Conservation (phyloP, 352 stramenopile species). For the Phytopythium montanum region DNA sequence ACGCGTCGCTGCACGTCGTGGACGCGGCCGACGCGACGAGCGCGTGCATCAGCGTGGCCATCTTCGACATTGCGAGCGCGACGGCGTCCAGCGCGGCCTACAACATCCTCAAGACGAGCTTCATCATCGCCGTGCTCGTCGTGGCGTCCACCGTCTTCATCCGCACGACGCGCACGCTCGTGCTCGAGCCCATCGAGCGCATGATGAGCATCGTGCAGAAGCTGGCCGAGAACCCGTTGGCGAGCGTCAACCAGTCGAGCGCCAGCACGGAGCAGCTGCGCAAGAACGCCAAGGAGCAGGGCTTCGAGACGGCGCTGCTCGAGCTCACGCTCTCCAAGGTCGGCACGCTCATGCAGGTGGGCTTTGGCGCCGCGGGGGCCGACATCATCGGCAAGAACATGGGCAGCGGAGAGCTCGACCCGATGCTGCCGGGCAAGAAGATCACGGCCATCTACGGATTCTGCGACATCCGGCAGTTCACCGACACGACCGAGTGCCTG, state of each 20-base stretch:
- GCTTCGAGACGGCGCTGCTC: slow-evolving; percentile 71
- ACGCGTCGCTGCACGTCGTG: slow-evolving; percentile 47
- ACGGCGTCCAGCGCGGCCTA: slow-evolving; percentile 52
- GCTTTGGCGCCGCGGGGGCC: slow-evolving; percentile 73
- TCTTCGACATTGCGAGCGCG: slow-evolving; percentile 78
- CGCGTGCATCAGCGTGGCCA: slow-evolving; percentile 66
- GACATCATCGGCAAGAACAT: slow-evolving; percentile 89
- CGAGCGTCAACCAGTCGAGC: slow-evolving; percentile 69
- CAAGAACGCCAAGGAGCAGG: slow-evolving; percentile 76
- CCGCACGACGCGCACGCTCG: slow-evolving; percentile 73
- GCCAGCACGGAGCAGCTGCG: slow-evolving; percentile 63
- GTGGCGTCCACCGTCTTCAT: slow-evolving; percentile 81
- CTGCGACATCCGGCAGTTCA: slow-evolving; percentile 94
- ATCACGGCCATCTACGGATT: slow-evolving; percentile 95
- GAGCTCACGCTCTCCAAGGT: slow-evolving; percentile 85
- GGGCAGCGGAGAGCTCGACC: slow-evolving; percentile 82
- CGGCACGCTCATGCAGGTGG: slow-evolving; percentile 82
- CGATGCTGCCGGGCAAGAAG: slow-evolving; percentile 88
- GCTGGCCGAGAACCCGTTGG: slow-evolving; percentile 84
- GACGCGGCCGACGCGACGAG: slow-evolving; percentile 45
- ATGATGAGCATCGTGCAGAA: slow-evolving; percentile 91
- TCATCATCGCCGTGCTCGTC: slow-evolving; percentile 85
- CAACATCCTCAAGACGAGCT: slow-evolving; percentile 86
- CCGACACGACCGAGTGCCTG: slow-evolving; percentile 87
- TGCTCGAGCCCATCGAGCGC: slow-evolving; percentile 89